A percentile compares a stretch with the other conserved stretches of the same genome.
Conservation (phyloP, 345 rosid species). For the Hypericum perforatum region DNA sequence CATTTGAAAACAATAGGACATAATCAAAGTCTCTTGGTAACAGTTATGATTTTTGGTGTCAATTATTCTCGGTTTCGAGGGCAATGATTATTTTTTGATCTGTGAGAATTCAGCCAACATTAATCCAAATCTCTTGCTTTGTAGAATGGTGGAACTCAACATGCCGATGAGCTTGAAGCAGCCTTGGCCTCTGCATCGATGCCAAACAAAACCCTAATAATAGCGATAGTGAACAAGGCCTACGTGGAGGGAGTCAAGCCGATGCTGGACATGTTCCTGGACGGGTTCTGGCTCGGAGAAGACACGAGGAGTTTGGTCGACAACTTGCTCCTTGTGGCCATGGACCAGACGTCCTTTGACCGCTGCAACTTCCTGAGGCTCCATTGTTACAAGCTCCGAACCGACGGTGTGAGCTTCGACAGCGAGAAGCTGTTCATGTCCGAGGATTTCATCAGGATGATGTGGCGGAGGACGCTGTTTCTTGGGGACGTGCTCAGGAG, state of each 20-base stretch:
- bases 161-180: conserved; percentile 17
- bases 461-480: conserved; percentile 22
- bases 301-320: conserved; percentile 16
- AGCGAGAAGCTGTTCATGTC: conserved; percentile 22
- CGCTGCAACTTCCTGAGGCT: conserved; percentile 16
- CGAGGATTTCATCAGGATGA: conserved; percentile 17
- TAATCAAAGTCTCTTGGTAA: too few relatives aligned
- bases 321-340: conserved; percentile 15
- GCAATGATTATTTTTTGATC: too few relatives aligned
- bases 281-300: conserved; percentile 22
- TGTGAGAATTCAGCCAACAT: too few relatives aligned
- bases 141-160: too few relatives aligned
- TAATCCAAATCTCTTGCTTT: too few relatives aligned
- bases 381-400: conserved; percentile 17
- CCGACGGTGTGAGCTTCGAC: conserved; percentile 13
- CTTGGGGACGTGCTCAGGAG: conserved; percentile 12
- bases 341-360: conserved; percentile 14
- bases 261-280: conserved; percentile 22
- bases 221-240: conserved; percentile 19
- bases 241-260: conserved; percentile 18
- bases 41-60: too few relatives aligned
- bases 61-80: too few relatives aligned
- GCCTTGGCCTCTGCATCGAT: conserved; percentile 37
- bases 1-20: too few relatives aligned
- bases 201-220: conserved; percentile 23